Conservation (phyloP, 2,329 filamentous ascomycete genomes). For the Xylogone sp. region DNA sequence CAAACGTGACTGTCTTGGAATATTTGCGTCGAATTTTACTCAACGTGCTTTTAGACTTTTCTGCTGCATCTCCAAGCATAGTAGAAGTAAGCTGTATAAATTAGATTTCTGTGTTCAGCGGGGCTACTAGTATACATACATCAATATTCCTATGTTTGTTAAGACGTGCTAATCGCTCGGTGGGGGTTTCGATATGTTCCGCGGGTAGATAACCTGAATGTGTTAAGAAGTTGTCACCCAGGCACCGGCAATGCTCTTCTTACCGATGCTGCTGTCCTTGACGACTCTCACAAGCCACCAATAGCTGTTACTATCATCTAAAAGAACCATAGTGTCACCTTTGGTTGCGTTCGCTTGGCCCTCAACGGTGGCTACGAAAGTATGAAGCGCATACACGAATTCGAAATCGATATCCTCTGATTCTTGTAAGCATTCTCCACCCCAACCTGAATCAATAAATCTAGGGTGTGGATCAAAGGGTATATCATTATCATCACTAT, state of each 20-base stretch:
- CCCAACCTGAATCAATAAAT: constrained; percentile 71
- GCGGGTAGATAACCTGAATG: constrained; percentile 83
- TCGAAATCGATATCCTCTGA: constrained; percentile 99
- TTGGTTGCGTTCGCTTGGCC: constrained; percentile 98
- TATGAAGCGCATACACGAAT: constrained; percentile 97
- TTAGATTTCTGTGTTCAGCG: constrained; percentile 5
- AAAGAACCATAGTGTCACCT: constrained; percentile 95
- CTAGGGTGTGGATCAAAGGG: constrained; percentile 47
- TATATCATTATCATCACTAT: constrained; percentile 60
- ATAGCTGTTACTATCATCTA: constrained; percentile 98
- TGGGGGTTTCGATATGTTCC: constrained; percentile 97
- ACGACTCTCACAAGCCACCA: constrained; percentile 99
- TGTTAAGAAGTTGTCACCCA: constrained; percentile 16
- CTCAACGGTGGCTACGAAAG: constrained; percentile 95
- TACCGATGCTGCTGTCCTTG: constrained; percentile 92
- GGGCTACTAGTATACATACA: constrained; percentile 48
- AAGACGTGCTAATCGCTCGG: constrained; percentile 84
- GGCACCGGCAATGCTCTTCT: constrained; percentile 12
- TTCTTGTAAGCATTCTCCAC: constrained; percentile 80
- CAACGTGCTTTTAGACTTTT: constrained; percentile 69
- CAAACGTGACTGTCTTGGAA: constrained; percentile 68
- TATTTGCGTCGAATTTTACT: constrained; percentile 70
- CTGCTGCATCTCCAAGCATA: constrained; percentile 67
- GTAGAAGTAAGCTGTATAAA: constrained; percentile 57
- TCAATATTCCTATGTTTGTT: constrained; percentile 99